phyloP scores from a whole-genome alignment of 768 basidiomycete genomes.

The Pseudohyphozyma bogoriensis region DNA sequence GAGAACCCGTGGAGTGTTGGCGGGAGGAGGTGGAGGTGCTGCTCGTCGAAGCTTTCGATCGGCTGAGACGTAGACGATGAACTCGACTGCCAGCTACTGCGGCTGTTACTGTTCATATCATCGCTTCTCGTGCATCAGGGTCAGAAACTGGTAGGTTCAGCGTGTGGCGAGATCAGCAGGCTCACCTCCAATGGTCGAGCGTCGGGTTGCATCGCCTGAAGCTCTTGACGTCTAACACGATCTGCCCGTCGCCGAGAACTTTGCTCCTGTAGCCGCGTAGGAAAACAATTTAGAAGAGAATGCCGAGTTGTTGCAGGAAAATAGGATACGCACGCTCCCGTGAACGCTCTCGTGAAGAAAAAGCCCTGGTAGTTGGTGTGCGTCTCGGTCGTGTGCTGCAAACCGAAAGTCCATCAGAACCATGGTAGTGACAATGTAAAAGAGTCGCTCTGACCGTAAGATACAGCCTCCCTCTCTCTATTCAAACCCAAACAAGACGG shows the following conservation, averaged over 20 bases:
- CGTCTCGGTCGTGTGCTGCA: background rate
- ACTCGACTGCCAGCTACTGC: too few relatives aligned
- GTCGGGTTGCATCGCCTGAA: constrained; percentile 1
- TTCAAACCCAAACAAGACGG: background rate
- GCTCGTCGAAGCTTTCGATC: background rate
- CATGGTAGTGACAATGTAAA: too few relatives aligned
- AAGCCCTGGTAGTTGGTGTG: constrained; percentile 1
- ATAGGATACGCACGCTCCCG: constrained; percentile 1
- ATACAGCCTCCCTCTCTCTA: background rate
- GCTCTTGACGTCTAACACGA: background rate
- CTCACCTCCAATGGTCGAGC: constrained; percentile 1
- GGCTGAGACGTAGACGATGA: background rate
- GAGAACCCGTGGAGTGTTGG: constrained; percentile 4
- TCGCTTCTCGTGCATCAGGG: background rate
- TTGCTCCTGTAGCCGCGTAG: background rate
- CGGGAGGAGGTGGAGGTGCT: background rate
- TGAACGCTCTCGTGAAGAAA: constrained; percentile 6
- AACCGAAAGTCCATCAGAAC: background rate
- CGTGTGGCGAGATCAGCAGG: accelerated
- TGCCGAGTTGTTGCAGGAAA: background rate
- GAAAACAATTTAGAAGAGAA: too few relatives aligned
- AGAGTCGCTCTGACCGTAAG: background rate
- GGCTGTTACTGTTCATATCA: background rate
- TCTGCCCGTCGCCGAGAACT: background rate
- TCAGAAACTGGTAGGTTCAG: background rate